Conservation (phyloP, 768 basidiomycete genomes). For the Termitomyces sp. region DNA sequence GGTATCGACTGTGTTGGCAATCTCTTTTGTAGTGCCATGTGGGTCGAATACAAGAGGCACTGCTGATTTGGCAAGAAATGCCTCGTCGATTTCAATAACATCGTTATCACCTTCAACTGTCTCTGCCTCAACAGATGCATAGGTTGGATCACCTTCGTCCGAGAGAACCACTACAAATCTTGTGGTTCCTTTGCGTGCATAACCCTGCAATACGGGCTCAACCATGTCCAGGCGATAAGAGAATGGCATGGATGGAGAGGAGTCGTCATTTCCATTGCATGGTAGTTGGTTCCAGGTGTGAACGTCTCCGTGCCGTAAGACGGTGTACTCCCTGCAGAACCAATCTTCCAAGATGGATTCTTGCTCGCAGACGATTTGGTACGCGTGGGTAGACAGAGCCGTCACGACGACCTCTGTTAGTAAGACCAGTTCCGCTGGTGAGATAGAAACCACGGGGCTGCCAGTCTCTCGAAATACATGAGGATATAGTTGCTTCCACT, state of each 20-base stretch:
- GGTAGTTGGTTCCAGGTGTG: constrained; percentile 26
- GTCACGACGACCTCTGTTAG: constrained; percentile 53
- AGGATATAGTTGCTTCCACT: constrained; percentile 37
- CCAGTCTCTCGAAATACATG: constrained; percentile 29
- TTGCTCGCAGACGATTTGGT: constrained; percentile 36
- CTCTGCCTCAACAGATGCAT: constrained; percentile 18
- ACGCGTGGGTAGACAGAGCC: constrained; percentile 51
- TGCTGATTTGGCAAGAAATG: constrained; percentile 60
- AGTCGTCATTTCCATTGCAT: constrained; percentile 21
- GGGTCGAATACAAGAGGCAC: constrained; percentile 26
- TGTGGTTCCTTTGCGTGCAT: constrained; percentile 46
- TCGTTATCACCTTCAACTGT: constrained; percentile 32
- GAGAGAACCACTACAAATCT: constrained; percentile 48
- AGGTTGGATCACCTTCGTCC: constrained; percentile 15
- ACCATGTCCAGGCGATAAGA: constrained; percentile 56
- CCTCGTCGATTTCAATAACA: constrained; percentile 67
- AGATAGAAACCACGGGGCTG: constrained; percentile 20
- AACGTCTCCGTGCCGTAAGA: constrained; percentile 53
- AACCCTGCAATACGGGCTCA: constrained; percentile 76
- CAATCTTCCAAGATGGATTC: constrained; percentile 39
- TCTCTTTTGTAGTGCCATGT: constrained; percentile 16
- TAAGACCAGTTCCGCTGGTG: constrained; percentile 27
- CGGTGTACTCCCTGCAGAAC: constrained; percentile 38
- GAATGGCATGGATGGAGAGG: constrained; percentile 22
- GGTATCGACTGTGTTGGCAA: background rate